Evolutionary conservation across 208 protist species (phyloP), one percentile per base, ranked within the genome.

Genomic region (Crithidia expoeki): DNA sequence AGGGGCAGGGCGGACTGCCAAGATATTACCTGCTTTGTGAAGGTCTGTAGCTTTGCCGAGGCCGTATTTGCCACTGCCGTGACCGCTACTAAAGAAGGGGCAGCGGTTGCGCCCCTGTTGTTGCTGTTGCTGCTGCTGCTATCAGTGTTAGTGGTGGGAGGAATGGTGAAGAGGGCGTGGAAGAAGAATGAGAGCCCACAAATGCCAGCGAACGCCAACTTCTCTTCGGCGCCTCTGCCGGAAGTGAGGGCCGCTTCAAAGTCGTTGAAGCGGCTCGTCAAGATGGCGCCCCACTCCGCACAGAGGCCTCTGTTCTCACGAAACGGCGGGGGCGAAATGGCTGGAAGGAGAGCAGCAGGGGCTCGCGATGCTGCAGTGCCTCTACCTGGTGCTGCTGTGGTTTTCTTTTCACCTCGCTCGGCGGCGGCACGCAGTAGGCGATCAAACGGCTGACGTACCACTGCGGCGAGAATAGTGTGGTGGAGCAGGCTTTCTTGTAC

Each of bases 381-480:
- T n/a, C n/a, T n/a, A n/a, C n/a, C 42, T 42, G 42, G 46, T 10
- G 52, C 53, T n/a, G 7, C 55, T 42, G 55, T 4, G 23, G 40
- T 12, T 53, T 38, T 38, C 56, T 33, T 53, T 30, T 53, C 49
- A 14, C 49, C 51, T 56, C 11, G 53, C 7, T 19, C 23, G 60
- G 60, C 46, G n/a, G 60, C 56, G 27, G 60, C 33, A 7, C 50
- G 34, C 16, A 79, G 38, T 59, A 58, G 55, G 30, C 46, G 42
- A 46, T 73, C 64, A 89, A 90, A 23, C 95, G 68, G 46, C 81
- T 81, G 72, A 86, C 94, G 53, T 9, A 84, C 89, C 14, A 94
- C 68, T 7, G 95, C 63, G n/a, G 78, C 79, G 42, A 90, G 68
- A 25, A 91, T 92, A 40, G 72, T 46, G 6, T 66, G 38, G 32